A percentile compares a stretch with the other conserved stretches of the same genome.
These are phyloP conservation scores for Neonectria hederae DNA, from an alignment of 2,329 filamentous ascomycete species.

Conservation along the genomic window DNA sequence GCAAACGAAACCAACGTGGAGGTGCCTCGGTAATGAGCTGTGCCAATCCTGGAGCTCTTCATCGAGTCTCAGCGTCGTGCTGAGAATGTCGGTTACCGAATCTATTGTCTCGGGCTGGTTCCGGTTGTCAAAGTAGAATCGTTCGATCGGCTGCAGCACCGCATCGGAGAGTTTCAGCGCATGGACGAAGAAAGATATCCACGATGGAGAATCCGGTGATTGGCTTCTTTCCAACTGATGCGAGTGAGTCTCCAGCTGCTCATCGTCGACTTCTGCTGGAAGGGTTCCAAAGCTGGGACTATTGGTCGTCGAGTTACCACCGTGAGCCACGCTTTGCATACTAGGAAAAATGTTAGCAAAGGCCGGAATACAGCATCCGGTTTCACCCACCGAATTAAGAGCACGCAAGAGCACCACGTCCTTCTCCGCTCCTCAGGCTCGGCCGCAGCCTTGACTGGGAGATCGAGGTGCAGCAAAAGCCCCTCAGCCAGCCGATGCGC, in stretches of 20 bases:
- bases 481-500: conserved; percentile 40
- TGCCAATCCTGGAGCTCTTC: conserved; percentile 38
- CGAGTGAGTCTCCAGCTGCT: conserved; percentile 29
- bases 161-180: conserved; percentile 32
- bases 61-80: conserved; percentile 31
- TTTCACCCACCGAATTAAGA: conserved; percentile 30
- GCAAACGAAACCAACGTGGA: conserved; percentile 31
- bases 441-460: conserved; percentile 34
- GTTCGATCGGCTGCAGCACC: conserved; percentile 35
- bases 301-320: conserved; percentile 12
- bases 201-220: conserved; percentile 32
- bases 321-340: conserved; percentile 32
- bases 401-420: conserved; percentile 40
- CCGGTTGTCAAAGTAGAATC: conserved; percentile 23
- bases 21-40: conserved; percentile 30
- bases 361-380: too few species aligned
- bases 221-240: conserved; percentile 23
- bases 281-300: conserved; percentile 29
- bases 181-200: conserved; percentile 38
- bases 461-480: conserved; percentile 34
- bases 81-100: conserved; percentile 25
- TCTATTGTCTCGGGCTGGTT: conserved; percentile 4
- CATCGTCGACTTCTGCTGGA: conserved; percentile 39
- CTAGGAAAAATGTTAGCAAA: conserved; percentile 15
- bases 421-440: conserved; percentile 38